Base-by-base conservation (phyloP, 2,329 filamentous ascomycete species). In the Calonectria leucothoes region DNA sequence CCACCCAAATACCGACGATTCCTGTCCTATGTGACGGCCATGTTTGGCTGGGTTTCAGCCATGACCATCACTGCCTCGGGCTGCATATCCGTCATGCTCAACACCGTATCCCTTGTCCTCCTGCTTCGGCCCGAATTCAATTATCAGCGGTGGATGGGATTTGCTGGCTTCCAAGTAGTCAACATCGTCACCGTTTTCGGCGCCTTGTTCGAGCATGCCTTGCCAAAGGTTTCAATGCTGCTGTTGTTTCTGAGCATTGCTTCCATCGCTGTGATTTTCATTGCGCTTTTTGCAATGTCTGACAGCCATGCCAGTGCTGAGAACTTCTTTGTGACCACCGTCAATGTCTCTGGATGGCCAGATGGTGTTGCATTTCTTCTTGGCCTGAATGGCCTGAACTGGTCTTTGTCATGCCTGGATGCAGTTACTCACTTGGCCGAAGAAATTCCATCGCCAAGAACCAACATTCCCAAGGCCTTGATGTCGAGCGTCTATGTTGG, bases 351-450 rank as follows among this genome's bases (percentile, higher is more conserved):
- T 1, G 80, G 81, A 3, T 82, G 81, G 80, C 73, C 57, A 15
- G 71, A 80, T 17, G 80, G 81, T 11, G 68, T 82, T 42, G 80
- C 80, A 1, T 82, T 82, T 67, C 76, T 82, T 45, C 79, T 81
- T 27, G 81, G 80, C 25, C 76, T 82, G 55, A 79, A 77, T 29
- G 80, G 79, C 0, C 75, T 76, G 51, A 81, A 82, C 61, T 82
- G 81, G 81, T 79, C 78, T 55, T 79, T 82, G 20, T 81, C 76
- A 1, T 82, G 80, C 51, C 77, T 82, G 17, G 81, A 82, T 33
- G 79, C 79, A 12, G 75, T 76, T 10, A 79, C 79, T 1, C 80
- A 82, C 35, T 52, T 82, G n/a, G 80, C 80, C 3, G 81, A 82
- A 64, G 81, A 82, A 73, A 81, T 82, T 23, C 81, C 79, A 4